Percentiles rank a stretch among this genome's conserved stretches.
Conservation (phyloP, 1,284 basidiomycete genomes). For the Coniophora puteana region DNA sequence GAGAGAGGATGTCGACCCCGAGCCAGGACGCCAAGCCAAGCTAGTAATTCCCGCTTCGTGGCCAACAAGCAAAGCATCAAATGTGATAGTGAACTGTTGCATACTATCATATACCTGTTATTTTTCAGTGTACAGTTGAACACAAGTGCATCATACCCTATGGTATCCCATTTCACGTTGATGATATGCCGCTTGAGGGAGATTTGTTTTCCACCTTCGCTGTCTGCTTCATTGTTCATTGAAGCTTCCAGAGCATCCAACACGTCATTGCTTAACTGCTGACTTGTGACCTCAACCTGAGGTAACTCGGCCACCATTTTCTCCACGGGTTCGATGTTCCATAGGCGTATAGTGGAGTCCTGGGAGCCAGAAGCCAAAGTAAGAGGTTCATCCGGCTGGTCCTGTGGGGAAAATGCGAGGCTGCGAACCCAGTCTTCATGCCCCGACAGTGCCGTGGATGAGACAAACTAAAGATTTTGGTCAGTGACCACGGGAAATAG, state of each 20-base stretch:
- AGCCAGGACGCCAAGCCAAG: conserved; percentile 69
- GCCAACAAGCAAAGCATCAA: conserved; percentile 89
- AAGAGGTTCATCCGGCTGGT: conserved; percentile 27
- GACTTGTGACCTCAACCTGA: conserved; percentile 13
- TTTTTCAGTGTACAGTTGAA: conserved; percentile 4
- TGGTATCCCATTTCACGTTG: conserved; percentile 50
- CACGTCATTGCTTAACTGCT: conserved; percentile 59
- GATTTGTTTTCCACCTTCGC: conserved; percentile 76
- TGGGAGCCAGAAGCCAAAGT: conserved; percentile 88
- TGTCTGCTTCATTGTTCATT: conserved; percentile 63
- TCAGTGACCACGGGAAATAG: conserved; percentile 1
- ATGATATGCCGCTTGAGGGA: conserved; percentile 81
- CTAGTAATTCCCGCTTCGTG: conserved; percentile 92
- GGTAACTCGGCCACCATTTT: conserved; percentile 17
- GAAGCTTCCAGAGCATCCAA: conserved; percentile 87
- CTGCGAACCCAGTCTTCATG: conserved; percentile 94
- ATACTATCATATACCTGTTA: conserved; percentile 32
- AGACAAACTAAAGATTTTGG: conserved; percentile 48
- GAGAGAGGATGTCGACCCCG: conserved; percentile 19
- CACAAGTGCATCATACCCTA: conserved; percentile 35
- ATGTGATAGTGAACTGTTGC: conserved; percentile 72
- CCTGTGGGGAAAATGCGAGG: conserved; percentile 58
- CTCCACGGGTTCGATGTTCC: conserved; percentile 63
- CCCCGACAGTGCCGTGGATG: conserved; percentile 66
- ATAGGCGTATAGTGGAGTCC: conserved; percentile 87